Conservation (phyloP, 2,329 filamentous ascomycete species). For the Fusarium nanum region DNA sequence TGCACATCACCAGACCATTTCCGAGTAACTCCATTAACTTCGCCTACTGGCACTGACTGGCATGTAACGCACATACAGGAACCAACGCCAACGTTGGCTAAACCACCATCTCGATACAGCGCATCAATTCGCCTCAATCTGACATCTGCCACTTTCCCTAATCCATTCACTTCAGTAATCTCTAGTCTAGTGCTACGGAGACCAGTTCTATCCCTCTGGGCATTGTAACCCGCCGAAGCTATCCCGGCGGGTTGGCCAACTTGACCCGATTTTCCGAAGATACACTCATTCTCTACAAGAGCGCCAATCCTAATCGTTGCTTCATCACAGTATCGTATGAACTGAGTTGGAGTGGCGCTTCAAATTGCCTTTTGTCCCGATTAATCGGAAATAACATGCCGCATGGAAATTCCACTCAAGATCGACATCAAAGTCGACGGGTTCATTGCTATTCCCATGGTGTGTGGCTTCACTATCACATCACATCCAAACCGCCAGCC, state of each 20-base stretch:
- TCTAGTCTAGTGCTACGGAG: background rate
- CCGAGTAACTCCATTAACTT: background rate
- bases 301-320: background rate
- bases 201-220: slow-evolving; percentile 11
- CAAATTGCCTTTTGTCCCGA: background rate
- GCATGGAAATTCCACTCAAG: background rate
- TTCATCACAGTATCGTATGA: background rate
- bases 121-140: slow-evolving; percentile 4
- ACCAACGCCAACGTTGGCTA: background rate
- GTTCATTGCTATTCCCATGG: background rate
- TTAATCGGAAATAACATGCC: background rate
- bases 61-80: background rate
- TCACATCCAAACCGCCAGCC: background rate
- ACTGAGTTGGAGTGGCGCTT: background rate
- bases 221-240: background rate
- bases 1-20: slow-evolving; percentile 16
- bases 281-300: background rate
- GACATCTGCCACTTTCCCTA: slow-evolving; percentile 1
- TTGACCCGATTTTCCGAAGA: background rate
- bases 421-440: background rate
- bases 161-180: background rate
- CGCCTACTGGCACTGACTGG: background rate
- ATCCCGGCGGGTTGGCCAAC: background rate
- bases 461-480: background rate
- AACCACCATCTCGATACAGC: background rate